These are phyloP conservation scores for Tolypocladium amazonense DNA, from an alignment of 2,329 filamentous ascomycete genomes.

Conservation along the genomic window DNA sequence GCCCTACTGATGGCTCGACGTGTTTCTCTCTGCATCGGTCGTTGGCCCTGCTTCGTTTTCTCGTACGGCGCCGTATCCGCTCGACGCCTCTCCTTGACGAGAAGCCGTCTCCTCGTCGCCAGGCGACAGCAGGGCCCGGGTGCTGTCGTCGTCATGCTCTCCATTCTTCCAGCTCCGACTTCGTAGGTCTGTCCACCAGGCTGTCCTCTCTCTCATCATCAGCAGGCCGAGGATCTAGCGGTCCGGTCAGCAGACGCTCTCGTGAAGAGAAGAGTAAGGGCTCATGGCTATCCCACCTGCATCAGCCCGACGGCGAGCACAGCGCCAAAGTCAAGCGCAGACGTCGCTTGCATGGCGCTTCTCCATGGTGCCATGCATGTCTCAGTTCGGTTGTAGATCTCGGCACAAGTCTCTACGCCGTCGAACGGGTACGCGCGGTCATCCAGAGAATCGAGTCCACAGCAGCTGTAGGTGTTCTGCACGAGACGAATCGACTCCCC, in stretches of 20 bases:
- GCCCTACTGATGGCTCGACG: not conserved
- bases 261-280: not conserved
- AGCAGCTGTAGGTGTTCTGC: conserved; percentile 57
- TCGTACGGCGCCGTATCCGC: conserved; percentile 1
- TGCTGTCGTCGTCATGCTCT: conserved; percentile 7
- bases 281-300: conserved; percentile 31
- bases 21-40: not conserved
- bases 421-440: conserved; percentile 56
- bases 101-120: conserved; percentile 17
- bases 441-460: conserved; percentile 45
- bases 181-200: conserved; percentile 19
- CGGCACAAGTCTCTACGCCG: conserved; percentile 26
- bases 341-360: conserved; percentile 38
- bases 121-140: conserved; percentile 14
- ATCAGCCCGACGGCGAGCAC: conserved; percentile 41
- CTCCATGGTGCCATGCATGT: conserved; percentile 47
- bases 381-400: conserved; percentile 30
- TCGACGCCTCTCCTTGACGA: not conserved
- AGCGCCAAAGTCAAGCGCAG: conserved; percentile 44
- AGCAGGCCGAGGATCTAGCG: conserved; percentile 19
- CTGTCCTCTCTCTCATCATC: conserved; percentile 15
- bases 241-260: not conserved
- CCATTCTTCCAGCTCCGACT: conserved; percentile 6
- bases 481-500: conserved; percentile 41
- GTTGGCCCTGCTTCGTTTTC: not conserved